A percentile compares a stretch with the other conserved stretches of the same genome.
Conservation (phyloP, 352 stramenopile genomes). For the Globisporangium nodosum region DNA sequence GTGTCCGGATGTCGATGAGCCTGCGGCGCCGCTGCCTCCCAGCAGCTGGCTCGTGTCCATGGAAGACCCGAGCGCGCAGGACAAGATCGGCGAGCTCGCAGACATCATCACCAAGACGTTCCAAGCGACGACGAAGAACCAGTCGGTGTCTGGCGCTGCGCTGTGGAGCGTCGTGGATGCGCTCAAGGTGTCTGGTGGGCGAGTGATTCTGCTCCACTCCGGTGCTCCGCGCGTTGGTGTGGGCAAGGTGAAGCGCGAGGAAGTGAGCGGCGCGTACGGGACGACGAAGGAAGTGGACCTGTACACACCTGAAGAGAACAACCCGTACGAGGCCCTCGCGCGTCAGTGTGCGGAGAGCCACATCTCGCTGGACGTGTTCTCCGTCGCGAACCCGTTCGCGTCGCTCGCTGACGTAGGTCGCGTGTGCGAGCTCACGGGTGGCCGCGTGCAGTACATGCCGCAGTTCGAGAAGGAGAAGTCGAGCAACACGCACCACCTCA, state of each 20-base stretch:
- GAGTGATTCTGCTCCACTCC: conserved; percentile 72
- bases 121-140: conserved; percentile 67
- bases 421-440: conserved; percentile 81
- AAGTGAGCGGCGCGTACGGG: conserved; percentile 74
- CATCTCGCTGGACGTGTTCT: conserved; percentile 84
- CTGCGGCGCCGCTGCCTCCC: conserved; percentile 59
- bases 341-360: conserved; percentile 67
- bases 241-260: conserved; percentile 72
- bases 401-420: conserved; percentile 77
- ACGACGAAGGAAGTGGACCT: conserved; percentile 84
- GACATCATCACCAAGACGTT: conserved; percentile 71
- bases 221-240: conserved; percentile 69
- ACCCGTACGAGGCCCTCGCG: conserved; percentile 63
- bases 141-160: conserved; percentile 67
- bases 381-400: conserved; percentile 77
- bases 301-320: conserved; percentile 67
- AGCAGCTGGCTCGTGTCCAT: conserved; percentile 81
- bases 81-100: conserved; percentile 63
- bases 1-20: conserved; percentile 79
- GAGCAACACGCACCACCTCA: conserved; percentile 77
- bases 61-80: conserved; percentile 60
- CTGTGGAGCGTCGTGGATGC: conserved; percentile 77
- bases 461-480: conserved; percentile 83
- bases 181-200: conserved; percentile 49
- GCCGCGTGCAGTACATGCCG: conserved; percentile 81